These are phyloP conservation scores for Xylariales sp. DNA, from an alignment of 2,329 filamentous ascomycete genomes.

Conservation along the genomic window DNA sequence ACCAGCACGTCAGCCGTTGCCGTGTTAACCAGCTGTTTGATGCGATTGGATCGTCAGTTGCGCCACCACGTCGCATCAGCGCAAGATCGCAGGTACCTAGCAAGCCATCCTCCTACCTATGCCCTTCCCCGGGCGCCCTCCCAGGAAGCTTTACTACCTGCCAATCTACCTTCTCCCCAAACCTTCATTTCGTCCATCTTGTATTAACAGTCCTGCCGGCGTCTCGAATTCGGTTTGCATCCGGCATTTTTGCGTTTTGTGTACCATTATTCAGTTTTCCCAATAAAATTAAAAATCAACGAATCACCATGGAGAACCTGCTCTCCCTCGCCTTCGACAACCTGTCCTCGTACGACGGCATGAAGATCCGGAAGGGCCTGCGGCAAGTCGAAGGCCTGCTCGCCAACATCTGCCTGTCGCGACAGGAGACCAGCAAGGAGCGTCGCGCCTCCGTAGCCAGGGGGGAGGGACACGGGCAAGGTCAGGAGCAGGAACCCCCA, in stretches of 20 bases:
- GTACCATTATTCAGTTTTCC: constrained; percentile 2
- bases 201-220: constrained; percentile 36
- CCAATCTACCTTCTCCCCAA: constrained; percentile 5
- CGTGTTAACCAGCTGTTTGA: constrained; percentile 29
- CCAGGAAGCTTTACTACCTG: constrained; percentile 3
- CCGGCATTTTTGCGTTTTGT: constrained; percentile 19
- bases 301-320: constrained; percentile 81
- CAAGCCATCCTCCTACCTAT: not conserved
- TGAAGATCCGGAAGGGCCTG: constrained; percentile 92
- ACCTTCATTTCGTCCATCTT: constrained; percentile 28
- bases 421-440: constrained; percentile 43
- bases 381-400: constrained; percentile 94
- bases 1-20: constrained; percentile 15
- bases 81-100: not conserved
- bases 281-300: constrained; percentile 2
- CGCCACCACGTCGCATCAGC: constrained; percentile 1
- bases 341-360: constrained; percentile 88
- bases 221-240: constrained; percentile 1
- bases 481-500: constrained; percentile 6
- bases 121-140: constrained; percentile 10
- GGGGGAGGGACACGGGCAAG: constrained; percentile 46
- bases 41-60: not conserved
- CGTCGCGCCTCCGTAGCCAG: constrained; percentile 48
- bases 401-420: constrained; percentile 90
- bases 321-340: constrained; percentile 96